Conservation (phyloP, 148 eudicot species). For the Mesembryanthemum crystallinum region DNA sequence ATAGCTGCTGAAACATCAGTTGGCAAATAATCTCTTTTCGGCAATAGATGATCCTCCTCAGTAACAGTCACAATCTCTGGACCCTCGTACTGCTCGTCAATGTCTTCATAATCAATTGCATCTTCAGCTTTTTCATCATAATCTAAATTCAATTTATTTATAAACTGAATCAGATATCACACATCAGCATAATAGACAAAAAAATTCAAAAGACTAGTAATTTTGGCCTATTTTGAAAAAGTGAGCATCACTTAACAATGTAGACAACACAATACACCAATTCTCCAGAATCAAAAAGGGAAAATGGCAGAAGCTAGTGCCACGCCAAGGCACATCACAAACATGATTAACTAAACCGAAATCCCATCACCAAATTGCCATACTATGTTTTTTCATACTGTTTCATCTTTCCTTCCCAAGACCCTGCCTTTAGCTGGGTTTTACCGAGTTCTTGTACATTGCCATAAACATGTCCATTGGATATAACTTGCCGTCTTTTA, state of each 20-base stretch:
- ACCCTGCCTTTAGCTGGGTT: not conserved
- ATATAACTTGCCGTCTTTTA: not conserved
- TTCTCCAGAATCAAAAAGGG: not conserved
- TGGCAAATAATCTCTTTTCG: constrained; percentile 55
- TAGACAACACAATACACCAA: not conserved
- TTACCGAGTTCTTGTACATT: not conserved
- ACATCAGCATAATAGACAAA: not conserved
- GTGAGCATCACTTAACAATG: too few species aligned
- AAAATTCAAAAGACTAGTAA: too few species aligned
- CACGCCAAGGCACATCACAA: not conserved
- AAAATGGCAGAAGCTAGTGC: not conserved
- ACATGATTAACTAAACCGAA: not conserved
- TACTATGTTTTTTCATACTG: not conserved
- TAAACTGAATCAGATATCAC: constrained; percentile 6
- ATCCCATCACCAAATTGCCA: not conserved
- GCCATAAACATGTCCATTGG: not conserved
- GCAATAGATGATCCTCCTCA: constrained; percentile 87
- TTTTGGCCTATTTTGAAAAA: too few species aligned
- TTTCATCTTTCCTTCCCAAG: not conserved
- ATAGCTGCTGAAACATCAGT: constrained; percentile 40
- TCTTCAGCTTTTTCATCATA: constrained; percentile 94
- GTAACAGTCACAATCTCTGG: constrained; percentile 82
- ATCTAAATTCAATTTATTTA: constrained; percentile 40
- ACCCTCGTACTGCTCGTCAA: constrained; percentile 96
- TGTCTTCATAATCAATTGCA: constrained; percentile 96